Percentiles rank a stretch among this genome's conserved stretches.
Conservation (phyloP, 257 asterid genomes). For the Penstemon barbatus region DNA sequence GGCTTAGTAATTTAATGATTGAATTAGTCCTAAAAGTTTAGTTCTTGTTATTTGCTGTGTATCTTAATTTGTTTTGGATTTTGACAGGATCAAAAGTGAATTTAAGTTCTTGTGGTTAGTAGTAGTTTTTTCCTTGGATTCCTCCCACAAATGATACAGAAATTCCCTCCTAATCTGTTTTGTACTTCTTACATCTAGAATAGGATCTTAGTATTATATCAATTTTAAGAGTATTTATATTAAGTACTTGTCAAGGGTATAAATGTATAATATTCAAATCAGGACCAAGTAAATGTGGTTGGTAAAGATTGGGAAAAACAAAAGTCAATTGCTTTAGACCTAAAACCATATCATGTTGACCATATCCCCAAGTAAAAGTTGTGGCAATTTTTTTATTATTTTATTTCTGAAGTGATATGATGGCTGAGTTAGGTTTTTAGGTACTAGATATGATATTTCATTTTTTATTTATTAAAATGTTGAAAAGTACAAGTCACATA, state of each 20-base stretch:
- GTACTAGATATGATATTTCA: not conserved
- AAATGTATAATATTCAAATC: not conserved
- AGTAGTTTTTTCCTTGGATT: no score
- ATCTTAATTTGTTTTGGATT: not conserved
- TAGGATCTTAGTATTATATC: no score
- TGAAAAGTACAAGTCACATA: not conserved
- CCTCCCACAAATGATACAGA: not conserved
- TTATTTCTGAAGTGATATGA: not conserved
- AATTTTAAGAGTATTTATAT: no score
- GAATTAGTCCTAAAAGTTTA: no score
- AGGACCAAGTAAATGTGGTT: constrained; percentile 15
- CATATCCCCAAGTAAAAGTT: not conserved
- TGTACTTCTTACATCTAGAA: no score
- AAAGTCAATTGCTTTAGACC: constrained; percentile 26
- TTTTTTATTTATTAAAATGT: not conserved
- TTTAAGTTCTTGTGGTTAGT: not conserved
- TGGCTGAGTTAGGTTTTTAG: not conserved
- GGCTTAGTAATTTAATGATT: no score
- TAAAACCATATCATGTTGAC: constrained; percentile 31
- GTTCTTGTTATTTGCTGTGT: no score
- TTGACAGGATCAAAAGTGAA: constrained; percentile 16
- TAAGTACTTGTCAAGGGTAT: no score
- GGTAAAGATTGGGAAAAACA: constrained; percentile 11
- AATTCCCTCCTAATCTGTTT: not conserved
- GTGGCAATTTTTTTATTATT: not conserved